A percentile compares a stretch with the other conserved stretches of the same genome.
phyloP scores from a whole-genome alignment of 1,139 yeast species.

The Magnusiomyces ingens region DNA sequence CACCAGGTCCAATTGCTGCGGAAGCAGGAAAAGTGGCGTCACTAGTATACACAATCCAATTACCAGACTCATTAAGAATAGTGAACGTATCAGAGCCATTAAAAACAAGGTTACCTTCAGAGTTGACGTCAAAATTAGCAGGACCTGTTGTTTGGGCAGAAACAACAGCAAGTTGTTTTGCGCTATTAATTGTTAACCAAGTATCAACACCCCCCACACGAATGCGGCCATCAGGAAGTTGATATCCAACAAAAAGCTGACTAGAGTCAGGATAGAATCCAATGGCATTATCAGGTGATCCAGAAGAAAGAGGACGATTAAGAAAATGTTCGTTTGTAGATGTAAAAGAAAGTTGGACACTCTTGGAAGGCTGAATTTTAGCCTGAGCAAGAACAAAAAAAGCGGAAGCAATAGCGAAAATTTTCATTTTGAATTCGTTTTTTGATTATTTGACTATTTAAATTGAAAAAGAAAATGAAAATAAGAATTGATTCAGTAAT shows the following conservation, averaged over 20 bases:
- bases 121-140: not conserved
- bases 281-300: not conserved
- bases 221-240: not conserved
- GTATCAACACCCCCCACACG: not conserved
- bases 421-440: not conserved
- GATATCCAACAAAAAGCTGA: not conserved
- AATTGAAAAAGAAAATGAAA: not conserved
- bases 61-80: not conserved
- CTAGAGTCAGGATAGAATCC: not conserved
- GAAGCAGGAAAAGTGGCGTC: no score
- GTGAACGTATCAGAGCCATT: not conserved
- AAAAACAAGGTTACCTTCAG: not conserved
- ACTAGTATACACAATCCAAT: no score
- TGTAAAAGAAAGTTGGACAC: not conserved
- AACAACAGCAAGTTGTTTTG: not conserved
- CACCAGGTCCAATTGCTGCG: no score
- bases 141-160: not conserved
- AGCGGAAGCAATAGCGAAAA: not conserved
- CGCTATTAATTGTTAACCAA: not conserved
- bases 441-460: not conserved
- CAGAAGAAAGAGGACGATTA: not conserved
- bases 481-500: not conserved
- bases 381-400: not conserved
- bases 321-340: not conserved
- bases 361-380: not conserved